These are phyloP conservation scores for Cladosporium sphaerospermum DNA, from an alignment of 2,329 filamentous ascomycete genomes.

Conservation along the genomic window DNA sequence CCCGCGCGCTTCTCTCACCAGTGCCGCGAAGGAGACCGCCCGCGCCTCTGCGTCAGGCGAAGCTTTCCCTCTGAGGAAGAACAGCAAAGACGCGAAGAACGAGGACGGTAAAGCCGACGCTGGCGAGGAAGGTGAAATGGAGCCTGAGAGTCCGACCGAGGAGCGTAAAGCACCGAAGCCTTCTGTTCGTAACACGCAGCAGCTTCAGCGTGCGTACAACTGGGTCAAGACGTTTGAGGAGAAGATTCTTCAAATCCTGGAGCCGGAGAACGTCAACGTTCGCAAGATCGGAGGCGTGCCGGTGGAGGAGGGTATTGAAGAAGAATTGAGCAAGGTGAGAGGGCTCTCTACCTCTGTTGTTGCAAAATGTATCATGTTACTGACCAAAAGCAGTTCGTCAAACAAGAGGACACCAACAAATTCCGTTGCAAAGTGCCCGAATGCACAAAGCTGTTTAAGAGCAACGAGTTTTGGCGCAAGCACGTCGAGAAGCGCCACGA, in stretches of 20 bases:
- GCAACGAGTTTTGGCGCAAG: constrained; percentile 94
- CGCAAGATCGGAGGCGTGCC: constrained; percentile 86
- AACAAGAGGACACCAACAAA: constrained; percentile 96
- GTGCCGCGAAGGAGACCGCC: constrained; percentile 75
- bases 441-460: constrained; percentile 95
- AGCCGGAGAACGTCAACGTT: constrained; percentile 80
- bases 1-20: constrained; percentile 77
- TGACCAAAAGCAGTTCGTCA: constrained; percentile 54
- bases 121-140: constrained; percentile 40
- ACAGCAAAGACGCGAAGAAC: constrained; percentile 47
- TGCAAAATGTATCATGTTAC: not conserved
- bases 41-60: constrained; percentile 76
- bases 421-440: constrained; percentile 95
- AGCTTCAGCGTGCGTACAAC: constrained; percentile 90
- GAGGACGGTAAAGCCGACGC: constrained; percentile 45
- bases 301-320: constrained; percentile 76
- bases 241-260: constrained; percentile 86
- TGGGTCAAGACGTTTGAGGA: constrained; percentile 99
- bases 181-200: constrained; percentile 75
- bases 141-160: constrained; percentile 45
- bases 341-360: not conserved
- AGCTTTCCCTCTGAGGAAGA: constrained; percentile 67
- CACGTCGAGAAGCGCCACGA: constrained; percentile 92
- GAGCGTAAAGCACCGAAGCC: constrained; percentile 59
- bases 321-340: constrained; percentile 65